Percentiles rank a stretch among this genome's conserved stretches.
phyloP scores from a whole-genome alignment of 306 rosid species.

The Acmispon strigosus region DNA sequence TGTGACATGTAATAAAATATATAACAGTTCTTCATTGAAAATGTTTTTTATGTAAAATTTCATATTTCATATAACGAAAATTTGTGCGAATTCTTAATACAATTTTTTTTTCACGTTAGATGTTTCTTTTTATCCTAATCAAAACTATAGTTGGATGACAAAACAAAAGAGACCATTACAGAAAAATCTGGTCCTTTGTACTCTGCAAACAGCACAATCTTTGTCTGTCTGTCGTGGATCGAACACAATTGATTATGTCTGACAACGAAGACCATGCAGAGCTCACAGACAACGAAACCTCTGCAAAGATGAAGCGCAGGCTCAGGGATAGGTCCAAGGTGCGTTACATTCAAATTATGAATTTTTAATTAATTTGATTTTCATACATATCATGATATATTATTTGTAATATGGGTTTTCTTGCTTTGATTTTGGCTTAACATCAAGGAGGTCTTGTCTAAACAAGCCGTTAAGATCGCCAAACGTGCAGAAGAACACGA shows the following conservation, averaged over 20 bases:
- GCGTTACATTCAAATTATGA: background rate
- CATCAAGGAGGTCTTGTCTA: conserved; percentile 60
- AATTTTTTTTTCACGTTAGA: too few relatives aligned
- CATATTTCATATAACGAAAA: too few relatives aligned
- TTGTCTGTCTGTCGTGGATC: too few relatives aligned
- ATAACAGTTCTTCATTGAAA: too few relatives aligned
- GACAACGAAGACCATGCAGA: conserved; percentile 43
- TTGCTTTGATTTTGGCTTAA: conserved; percentile 37
- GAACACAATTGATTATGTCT: conserved; percentile 31
- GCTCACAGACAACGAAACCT: conserved; percentile 37
- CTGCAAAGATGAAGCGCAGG: conserved; percentile 38
- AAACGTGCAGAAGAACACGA: conserved; percentile 86
- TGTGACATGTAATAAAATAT: too few relatives aligned
- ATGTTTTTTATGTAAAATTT: too few relatives aligned
- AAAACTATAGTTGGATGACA: too few relatives aligned
- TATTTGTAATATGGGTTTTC: conserved; percentile 17
- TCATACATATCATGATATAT: background rate
- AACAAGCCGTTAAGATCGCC: conserved; percentile 77
- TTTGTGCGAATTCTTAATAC: too few relatives aligned
- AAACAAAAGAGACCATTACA: too few relatives aligned
- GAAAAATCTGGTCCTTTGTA: too few relatives aligned
- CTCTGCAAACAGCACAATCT: too few relatives aligned
- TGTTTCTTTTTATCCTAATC: too few relatives aligned
- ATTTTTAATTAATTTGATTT: conserved; percentile 3
- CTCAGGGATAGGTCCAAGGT: conserved; percentile 77